Evolutionary conservation across 1,284 basidiomycete species (phyloP).

Genomic region (Apiotrichum sp.): DNA sequence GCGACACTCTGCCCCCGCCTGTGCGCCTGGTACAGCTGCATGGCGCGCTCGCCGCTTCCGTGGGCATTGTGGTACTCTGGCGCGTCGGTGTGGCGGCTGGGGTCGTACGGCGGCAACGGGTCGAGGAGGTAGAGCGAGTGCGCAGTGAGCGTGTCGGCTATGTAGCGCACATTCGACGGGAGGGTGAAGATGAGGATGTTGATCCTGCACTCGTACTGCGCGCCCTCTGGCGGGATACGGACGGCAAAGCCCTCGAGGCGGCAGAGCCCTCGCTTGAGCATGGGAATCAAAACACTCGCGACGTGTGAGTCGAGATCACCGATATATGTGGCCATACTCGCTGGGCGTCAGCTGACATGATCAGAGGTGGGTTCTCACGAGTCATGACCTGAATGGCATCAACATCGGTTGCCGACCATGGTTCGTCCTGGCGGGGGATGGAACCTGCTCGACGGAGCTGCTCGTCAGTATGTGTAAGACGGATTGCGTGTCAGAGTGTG

Average conservation of each 20-base stretch:
- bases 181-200: constrained; percentile 86
- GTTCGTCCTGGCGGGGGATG: constrained; percentile 54
- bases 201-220: constrained; percentile 52
- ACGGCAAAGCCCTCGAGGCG: constrained; percentile 63
- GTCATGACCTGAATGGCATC: constrained; percentile 77
- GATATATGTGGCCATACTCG: constrained; percentile 55
- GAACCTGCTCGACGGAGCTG: constrained; percentile 30
- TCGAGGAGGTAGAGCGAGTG: constrained; percentile 71
- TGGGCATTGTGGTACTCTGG: constrained; percentile 81
- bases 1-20: constrained; percentile 1
- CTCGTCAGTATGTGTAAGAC: constrained; percentile 7
- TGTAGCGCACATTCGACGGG: constrained; percentile 76
- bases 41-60: constrained; percentile 42
- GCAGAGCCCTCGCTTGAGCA: constrained; percentile 74
- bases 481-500: no score
- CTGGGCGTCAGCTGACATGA: constrained; percentile 10
- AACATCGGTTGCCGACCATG: constrained; percentile 51
- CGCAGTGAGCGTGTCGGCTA: constrained; percentile 67
- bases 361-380: constrained; percentile 47
- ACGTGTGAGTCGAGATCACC: constrained; percentile 79
- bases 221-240: constrained; percentile 42
- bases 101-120: constrained; percentile 55
- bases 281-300: constrained; percentile 66
- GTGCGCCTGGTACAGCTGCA: constrained; percentile 20
- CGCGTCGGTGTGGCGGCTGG: constrained; percentile 56